phyloP scores from a whole-genome alignment of 441 rosid species.

The Biscutella laevigata region DNA sequence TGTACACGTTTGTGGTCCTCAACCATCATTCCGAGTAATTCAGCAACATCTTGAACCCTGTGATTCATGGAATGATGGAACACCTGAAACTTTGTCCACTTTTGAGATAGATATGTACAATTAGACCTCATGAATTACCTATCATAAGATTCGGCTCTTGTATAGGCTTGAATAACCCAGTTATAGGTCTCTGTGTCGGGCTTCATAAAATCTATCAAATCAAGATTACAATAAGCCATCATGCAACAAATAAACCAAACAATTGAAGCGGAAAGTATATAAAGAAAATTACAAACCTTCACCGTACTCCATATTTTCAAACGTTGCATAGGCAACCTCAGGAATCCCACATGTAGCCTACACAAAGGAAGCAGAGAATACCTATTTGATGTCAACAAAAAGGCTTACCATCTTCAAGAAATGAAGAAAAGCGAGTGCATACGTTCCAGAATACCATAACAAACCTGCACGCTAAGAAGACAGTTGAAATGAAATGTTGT shows the following conservation, averaged over 20 bases:
- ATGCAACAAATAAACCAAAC: conserved; percentile 7
- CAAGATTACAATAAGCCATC: conserved; percentile 20
- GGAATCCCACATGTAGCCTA: conserved; percentile 96
- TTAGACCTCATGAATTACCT: conserved; percentile 39
- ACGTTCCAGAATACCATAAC: conserved; percentile 9
- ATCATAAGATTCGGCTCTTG: conserved; percentile 92
- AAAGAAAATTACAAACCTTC: conserved; percentile 56
- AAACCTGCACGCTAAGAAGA: conserved; percentile 89
- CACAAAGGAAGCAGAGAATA: conserved; percentile 18
- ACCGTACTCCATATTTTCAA: conserved; percentile 96
- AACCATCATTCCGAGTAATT: conserved; percentile 97
- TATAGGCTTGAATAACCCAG: conserved; percentile 96
- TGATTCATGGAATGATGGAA: conserved; percentile 23
- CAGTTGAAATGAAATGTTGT: conserved; percentile 93
- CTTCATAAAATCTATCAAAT: conserved; percentile 66
- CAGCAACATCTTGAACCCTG: conserved; percentile 95
- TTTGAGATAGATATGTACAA: background rate
- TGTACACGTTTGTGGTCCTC: conserved; percentile 85
- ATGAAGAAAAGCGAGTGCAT: conserved; percentile 1
- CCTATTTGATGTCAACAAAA: conserved; percentile 21
- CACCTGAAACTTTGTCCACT: background rate
- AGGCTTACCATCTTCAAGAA: background rate
- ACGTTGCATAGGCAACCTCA: conserved; percentile 81
- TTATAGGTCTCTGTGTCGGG: conserved; percentile 92
- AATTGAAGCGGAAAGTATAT: conserved; percentile 10